Base-by-base conservation (phyloP, 2,329 filamentous ascomycete genomes). In the Colletotrichum falcatum region DNA sequence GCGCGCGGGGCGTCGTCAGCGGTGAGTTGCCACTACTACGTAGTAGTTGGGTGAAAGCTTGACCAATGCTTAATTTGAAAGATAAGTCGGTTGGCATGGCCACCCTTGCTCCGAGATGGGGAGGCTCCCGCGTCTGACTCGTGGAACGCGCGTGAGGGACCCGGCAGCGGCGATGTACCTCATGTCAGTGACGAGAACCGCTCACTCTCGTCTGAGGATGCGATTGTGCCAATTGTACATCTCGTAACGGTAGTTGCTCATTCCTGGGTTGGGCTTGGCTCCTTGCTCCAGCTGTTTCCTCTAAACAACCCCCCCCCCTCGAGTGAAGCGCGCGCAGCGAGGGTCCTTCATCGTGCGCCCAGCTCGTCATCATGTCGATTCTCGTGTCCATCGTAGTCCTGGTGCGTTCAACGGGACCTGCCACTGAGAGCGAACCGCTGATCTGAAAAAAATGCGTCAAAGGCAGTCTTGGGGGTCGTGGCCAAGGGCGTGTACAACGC, bases 401-500 rank as follows among this genome's bases (percentile, higher is more conserved):
- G 35, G 63, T 70, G 67, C 16, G 67, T 66, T n/a, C 30, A 12
- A 14, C 4, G 16, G 4, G 4, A 58, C n/a, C n/a, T n/a, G 11
- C 58, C 46, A 16, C 8, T 37, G 37, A 33, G 8, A 18, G 2
- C 9, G 23, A 16, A 59, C 11, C 14, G 23, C 63, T 70, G 20
- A 70, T 59, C 23, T 58, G 28, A 18, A 3, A 18, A 18, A 3
- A 18, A 16, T n/a, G 20, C 35, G 28, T 44, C 12, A 23, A 23
- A 70, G 67, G 63, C 51, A 30, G 33, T 70, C 28, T 20, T 70
- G 9, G 67, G 58, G 11, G 23, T 70, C 3, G 28, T 66, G 33
- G 63, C 67, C 20, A 67, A 70, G 37, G 33, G 63, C 59, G 39
- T 80, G 42, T 78, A 78, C 66, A 73, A 75, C 49, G 58, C 78